Base-by-base conservation (phyloP, 2,329 filamentous ascomycete species). In the Fusarium tupiense region DNA sequence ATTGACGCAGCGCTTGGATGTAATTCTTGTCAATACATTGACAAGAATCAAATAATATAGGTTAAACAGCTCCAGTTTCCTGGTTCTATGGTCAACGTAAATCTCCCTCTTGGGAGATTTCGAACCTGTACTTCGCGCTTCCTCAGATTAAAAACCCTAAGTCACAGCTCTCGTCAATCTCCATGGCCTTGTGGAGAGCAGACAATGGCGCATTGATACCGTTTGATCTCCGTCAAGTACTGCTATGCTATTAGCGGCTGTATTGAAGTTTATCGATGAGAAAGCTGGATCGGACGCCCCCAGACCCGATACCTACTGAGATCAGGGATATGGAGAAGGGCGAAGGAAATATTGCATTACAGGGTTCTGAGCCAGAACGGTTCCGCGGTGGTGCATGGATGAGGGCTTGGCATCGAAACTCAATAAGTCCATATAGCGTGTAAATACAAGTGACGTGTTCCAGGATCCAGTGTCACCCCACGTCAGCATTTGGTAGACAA, bases 381-480 rank as follows among this genome's bases (percentile, higher is more conserved):
- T n/a, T 29, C 6, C 5, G 7, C 4, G 3, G 22, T 40, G 14
- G 14, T 40, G 14, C 20, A 41, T 11, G 20, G 26, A 20, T 8
- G 5, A 43, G 20, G 6, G 6, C 38, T 57, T 44, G 26, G 26
- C 26, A n/a, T 8, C 16, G 1, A 11, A 12, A 40, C 61, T 24
- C 61, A 26, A 2, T 61, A 31, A 41, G 8, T 22, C 0, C 12
- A 50, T 64, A 61, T 47, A 64, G 6, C 9, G 61, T 17, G 22
- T 64, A 64, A 20, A 31, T 43, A 37, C 61, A 64, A 50, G 16
- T 35, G 24, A 35, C 29, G n/a, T 26, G n/a, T 19, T 38, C 12
- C 19, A 31, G 24, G 35, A 29, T 41, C 54, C 35, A 5, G 49
- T 19, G 2, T 47, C n/a, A 29, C 61, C 57, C 35, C 54, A 6